A percentile compares a stretch with the other conserved stretches of the same genome.
phyloP scores from a whole-genome alignment of 345 rosid species.

The Aurinia saxatilis region DNA sequence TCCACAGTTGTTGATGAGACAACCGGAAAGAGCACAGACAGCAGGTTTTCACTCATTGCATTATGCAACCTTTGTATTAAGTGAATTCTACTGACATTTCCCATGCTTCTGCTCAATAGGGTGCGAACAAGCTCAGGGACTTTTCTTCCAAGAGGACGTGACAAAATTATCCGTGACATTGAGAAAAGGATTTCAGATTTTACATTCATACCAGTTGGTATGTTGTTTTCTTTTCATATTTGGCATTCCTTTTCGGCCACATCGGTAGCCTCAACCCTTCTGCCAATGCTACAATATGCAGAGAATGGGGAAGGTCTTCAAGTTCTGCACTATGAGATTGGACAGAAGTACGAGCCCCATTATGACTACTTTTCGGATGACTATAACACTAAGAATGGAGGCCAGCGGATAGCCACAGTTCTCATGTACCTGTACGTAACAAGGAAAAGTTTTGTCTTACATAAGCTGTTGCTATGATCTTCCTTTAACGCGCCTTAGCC shows the following conservation, averaged over 20 bases:
- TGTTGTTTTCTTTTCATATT: no score
- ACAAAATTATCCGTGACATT: no score
- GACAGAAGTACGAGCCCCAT: no score
- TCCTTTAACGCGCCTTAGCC: no score
- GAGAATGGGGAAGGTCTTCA: slow-evolving; percentile 97
- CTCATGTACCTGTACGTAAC: slow-evolving; percentile 92
- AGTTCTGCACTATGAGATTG: no score
- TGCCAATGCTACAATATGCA: slow-evolving; percentile 29
- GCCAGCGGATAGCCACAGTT: slow-evolving; percentile 86
- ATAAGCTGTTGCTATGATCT: neutral
- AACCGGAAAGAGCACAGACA: slow-evolving; percentile 87
- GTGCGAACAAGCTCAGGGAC: no score
- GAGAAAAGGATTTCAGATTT: no score
- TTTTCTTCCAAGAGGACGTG: no score
- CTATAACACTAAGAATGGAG: slow-evolving; percentile 63
- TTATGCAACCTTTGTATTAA: neutral
- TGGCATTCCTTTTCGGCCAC: neutral
- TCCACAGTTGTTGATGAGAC: slow-evolving; percentile 67
- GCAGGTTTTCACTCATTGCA: no score
- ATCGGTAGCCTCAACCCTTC: neutral
- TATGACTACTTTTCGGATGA: slow-evolving; percentile 86
- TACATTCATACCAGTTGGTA: no score
- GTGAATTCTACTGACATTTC: neutral
- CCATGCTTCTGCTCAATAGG: slow-evolving; percentile 30
- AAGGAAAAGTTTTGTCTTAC: neutral